Conservation (phyloP, 352 stramenopile genomes). For the Globisporangium nagaii region DNA sequence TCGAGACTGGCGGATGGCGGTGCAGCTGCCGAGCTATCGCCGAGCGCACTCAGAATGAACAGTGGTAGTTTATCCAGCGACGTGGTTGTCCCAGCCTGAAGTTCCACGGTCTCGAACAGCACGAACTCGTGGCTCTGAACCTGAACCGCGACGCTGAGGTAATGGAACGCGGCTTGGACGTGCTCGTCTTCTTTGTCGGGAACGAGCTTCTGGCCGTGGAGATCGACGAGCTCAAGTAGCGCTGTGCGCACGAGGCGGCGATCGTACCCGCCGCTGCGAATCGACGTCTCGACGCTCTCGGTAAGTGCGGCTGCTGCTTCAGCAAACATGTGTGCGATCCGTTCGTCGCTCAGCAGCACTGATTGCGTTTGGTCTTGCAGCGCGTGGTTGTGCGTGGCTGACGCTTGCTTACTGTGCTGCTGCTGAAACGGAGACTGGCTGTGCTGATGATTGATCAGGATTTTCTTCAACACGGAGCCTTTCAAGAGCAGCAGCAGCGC, state of each 20-base stretch:
- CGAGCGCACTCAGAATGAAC: conserved; percentile 32
- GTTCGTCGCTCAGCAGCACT: neutral
- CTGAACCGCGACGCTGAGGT: conserved; percentile 41
- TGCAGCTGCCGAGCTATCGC: neutral
- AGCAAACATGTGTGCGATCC: neutral
- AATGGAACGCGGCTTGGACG: conserved; percentile 69
- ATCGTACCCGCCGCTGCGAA: conserved; percentile 47
- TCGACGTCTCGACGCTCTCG: conserved; percentile 36
- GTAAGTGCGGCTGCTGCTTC: conserved; percentile 13
- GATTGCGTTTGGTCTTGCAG: neutral
- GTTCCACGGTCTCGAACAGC: conserved; percentile 60
- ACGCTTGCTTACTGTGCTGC: neutral
- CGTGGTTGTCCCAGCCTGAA: conserved; percentile 38
- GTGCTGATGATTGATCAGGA: conserved; percentile 9
- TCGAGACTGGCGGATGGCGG: neutral
- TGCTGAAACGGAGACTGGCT: neutral
- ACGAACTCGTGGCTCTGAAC: conserved; percentile 33
- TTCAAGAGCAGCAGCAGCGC: conserved; percentile 49
- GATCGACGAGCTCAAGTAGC: conserved; percentile 58
- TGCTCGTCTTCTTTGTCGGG: conserved; percentile 38
- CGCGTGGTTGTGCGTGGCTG: conserved; percentile 2
- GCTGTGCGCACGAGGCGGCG: conserved; percentile 41
- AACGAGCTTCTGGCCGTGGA: conserved; percentile 45
- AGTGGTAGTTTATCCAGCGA: conserved; percentile 40
- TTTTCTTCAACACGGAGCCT: conserved; percentile 46